Evolutionary conservation across 495 filamentous ascomycete species (phyloP).

Genomic region (Penicillium steckii): DNA sequence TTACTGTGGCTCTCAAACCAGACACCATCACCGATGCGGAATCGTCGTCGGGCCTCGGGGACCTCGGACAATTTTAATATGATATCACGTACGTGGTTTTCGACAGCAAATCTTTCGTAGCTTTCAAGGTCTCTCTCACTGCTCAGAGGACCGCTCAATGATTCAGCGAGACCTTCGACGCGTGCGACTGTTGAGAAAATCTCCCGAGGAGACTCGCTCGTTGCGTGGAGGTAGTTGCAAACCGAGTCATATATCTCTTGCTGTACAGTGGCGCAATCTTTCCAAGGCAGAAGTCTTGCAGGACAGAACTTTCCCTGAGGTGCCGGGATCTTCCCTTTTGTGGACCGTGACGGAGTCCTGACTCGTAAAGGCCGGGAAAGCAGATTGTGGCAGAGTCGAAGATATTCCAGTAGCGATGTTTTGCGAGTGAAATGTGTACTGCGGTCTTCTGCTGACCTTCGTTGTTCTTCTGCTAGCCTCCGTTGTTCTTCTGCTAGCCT

Average conservation of each 20-base stretch:
- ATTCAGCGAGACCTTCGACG: not conserved
- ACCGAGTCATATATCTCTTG: slow-evolving; percentile 21
- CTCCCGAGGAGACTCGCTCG: slow-evolving; percentile 12
- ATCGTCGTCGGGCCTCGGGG: slow-evolving; percentile 24
- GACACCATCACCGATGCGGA: slow-evolving; percentile 26
- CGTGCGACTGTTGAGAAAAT: slow-evolving; percentile 8
- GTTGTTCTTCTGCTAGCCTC: not conserved
- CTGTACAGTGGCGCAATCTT: slow-evolving; percentile 22
- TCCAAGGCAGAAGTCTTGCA: slow-evolving; percentile 21
- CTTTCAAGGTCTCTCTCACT: slow-evolving; percentile 31
- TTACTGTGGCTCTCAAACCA: slow-evolving; percentile 32
- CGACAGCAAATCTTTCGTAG: slow-evolving; percentile 31
- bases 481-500: not conserved
- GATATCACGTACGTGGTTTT: slow-evolving; percentile 32
- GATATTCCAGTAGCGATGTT: no score
- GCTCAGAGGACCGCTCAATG: slow-evolving; percentile 15
- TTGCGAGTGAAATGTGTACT: no score
- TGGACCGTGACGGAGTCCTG: slow-evolving; percentile 25
- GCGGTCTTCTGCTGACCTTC: not conserved
- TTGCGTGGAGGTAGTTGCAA: slow-evolving; percentile 12
- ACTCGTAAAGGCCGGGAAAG: slow-evolving; percentile 13
- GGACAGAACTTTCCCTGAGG: slow-evolving; percentile 25
- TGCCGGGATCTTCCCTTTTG: slow-evolving; percentile 19
- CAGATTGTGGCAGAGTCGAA: no score
- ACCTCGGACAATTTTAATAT: slow-evolving; percentile 29